Evolutionary conservation across 192 early-diverging fungal species (phyloP).

Genomic region (Coemansia javaensis): DNA sequence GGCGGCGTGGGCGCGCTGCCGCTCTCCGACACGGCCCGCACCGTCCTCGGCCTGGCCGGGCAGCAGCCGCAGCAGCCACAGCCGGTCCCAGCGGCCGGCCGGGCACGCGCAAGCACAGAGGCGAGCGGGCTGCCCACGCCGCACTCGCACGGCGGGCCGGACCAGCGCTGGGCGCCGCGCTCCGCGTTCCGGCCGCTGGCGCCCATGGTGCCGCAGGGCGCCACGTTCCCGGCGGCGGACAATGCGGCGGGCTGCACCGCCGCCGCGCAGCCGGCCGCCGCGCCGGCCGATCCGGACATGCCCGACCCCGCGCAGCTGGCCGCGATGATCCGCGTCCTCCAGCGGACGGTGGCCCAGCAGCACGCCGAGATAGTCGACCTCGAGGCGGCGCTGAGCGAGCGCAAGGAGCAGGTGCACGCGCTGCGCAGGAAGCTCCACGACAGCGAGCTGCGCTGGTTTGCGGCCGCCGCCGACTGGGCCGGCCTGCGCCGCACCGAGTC

Average conservation of each 20-base stretch:
- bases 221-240: too few species aligned
- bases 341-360: slow-evolving; percentile 21
- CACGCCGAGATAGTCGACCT: slow-evolving; percentile 26
- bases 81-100: not conserved
- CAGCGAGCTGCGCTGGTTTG: slow-evolving; percentile 31
- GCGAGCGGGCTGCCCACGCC: too few species aligned
- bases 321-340: slow-evolving; percentile 4
- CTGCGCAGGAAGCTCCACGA: slow-evolving; percentile 30
- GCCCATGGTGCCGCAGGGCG: too few species aligned
- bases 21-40: slow-evolving; percentile 9
- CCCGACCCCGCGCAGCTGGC: not conserved
- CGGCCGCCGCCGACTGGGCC: slow-evolving; percentile 17
- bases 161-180: too few species aligned
- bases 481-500: slow-evolving; percentile 26
- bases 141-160: too few species aligned
- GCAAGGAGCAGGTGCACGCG: slow-evolving; percentile 10
- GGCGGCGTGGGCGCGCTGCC: slow-evolving; percentile 26
- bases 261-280: not conserved
- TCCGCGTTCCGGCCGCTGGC: too few species aligned
- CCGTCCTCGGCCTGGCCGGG: not conserved
- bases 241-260: too few species aligned
- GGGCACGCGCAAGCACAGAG: not conserved
- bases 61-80: not conserved
- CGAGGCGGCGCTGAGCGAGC: slow-evolving; percentile 18
- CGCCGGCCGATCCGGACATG: not conserved